Evolutionary conservation across 768 basidiomycete genomes (phyloP), one percentile per base, ranked within the genome.

Genomic region (Hirschioporus abietinus): DNA sequence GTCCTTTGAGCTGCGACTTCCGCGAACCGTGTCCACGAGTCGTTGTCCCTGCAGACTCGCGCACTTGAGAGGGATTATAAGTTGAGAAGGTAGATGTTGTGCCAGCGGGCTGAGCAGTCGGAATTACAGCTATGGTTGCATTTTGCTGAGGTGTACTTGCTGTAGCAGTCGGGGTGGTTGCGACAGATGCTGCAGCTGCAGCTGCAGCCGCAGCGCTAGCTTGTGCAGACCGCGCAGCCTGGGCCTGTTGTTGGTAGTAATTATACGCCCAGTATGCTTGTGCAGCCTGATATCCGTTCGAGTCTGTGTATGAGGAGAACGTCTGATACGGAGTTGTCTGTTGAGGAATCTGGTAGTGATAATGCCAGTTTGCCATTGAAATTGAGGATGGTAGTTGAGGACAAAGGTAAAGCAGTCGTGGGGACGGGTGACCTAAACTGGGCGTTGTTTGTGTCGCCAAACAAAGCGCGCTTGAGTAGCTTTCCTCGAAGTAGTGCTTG

Each of bases 1-100:
- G 74, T 1, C 92, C 92, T 70, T 86, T 89, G 71, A 89, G 78
- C 72, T 85, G 90, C 30, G 89, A 83, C 72, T 88, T 86, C 74
- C 87, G 89, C 42, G 42, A 52, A 20, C 71, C 86, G 82, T 12
- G 81, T 76, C 63, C 82, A 30, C 89, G 80, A 42, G 81, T 81
- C 52, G 80, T 72, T 0, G 76, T 74, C 58, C 80, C 78, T 26
- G 77, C 78, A 26, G 79, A 77, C 10, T 91, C 90, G 60, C 87
- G 77, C 35, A 73, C 70, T 64, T 82, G 78, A 1, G 82, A 78
- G 34, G 87, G 84, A 1, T 84, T 81, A 70, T 88, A 88, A 1
- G 88, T 79, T 0, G 86, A 81, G 66, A 87, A 88, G 2, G 83
- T 82, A 12, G 85, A 66, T 1, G 77, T 74, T 52, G 70, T 72